Percentiles rank a stretch among this genome's conserved stretches.
These are phyloP conservation scores for Xylaria sp. DNA, from an alignment of 2,329 filamentous ascomycete genomes.

Conservation along the genomic window DNA sequence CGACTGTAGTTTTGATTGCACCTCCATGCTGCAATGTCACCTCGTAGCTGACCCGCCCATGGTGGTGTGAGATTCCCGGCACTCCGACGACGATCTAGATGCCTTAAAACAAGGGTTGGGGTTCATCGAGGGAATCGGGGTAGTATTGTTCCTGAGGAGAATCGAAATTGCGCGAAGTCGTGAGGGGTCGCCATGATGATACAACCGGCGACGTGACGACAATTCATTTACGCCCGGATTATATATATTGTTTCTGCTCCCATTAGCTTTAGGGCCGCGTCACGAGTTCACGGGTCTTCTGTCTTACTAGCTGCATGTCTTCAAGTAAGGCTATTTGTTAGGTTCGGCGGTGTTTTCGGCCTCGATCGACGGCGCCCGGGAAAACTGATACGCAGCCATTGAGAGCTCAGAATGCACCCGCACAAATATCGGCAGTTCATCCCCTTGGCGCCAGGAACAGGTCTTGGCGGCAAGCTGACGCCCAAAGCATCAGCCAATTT, in stretches of 20 bases:
- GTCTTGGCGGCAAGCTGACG: slow-evolving; percentile 31
- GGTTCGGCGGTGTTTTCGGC: slow-evolving; percentile 20
- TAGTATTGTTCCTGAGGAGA: slow-evolving; percentile 20
- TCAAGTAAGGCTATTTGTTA: slow-evolving; percentile 2
- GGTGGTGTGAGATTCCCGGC: slow-evolving; percentile 18
- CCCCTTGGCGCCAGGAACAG: slow-evolving; percentile 29
- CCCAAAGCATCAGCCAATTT: slow-evolving; percentile 25
- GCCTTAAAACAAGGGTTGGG: slow-evolving; percentile 13
- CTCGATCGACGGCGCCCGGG: slow-evolving; percentile 10
- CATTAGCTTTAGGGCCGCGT: slow-evolving; percentile 3
- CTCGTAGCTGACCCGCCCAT: slow-evolving; percentile 29
- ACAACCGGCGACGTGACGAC: neutral
- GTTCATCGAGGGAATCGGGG: slow-evolving; percentile 5
- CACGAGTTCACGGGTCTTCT: neutral
- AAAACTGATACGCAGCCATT: slow-evolving; percentile 9
- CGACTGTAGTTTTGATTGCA: slow-evolving; percentile 22
- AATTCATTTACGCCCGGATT: slow-evolving; percentile 6
- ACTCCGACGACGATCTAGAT: slow-evolving; percentile 20
- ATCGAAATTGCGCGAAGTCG: neutral
- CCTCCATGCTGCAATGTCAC: slow-evolving; percentile 31
- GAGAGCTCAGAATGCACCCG: neutral
- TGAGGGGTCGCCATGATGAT: neutral
- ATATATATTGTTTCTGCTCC: neutral
- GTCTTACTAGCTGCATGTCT: neutral
- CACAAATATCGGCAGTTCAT: slow-evolving; percentile 26